Evolutionary conservation across 2,329 filamentous ascomycete genomes (phyloP).

Genomic region (Aspergillus sojae): DNA sequence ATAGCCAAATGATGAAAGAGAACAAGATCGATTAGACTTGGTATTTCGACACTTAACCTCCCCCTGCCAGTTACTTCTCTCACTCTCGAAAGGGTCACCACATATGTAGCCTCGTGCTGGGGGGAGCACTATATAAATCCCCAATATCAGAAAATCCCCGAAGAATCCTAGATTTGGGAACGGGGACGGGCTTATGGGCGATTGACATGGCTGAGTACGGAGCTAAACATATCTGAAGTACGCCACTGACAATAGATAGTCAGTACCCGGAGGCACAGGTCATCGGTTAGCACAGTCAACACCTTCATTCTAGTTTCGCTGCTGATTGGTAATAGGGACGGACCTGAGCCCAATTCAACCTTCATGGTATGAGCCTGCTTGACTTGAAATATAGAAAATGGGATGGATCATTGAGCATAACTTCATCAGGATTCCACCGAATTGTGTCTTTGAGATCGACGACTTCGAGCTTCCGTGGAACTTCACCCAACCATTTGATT

Average conservation of each 20-base stretch:
- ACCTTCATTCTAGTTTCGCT: neutral
- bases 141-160: slow-evolving; percentile 29
- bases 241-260: slow-evolving; percentile 10
- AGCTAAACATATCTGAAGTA: neutral
- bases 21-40: slow-evolving; percentile 39
- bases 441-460: slow-evolving; percentile 32
- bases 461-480: slow-evolving; percentile 32
- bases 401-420: neutral
- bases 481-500: slow-evolving; percentile 28
- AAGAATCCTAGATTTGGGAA: slow-evolving; percentile 43
- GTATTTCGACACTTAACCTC: slow-evolving; percentile 11
- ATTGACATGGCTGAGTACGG: slow-evolving; percentile 39
- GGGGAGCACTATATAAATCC: slow-evolving; percentile 32
- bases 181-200: slow-evolving; percentile 43
- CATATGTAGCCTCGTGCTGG: slow-evolving; percentile 33
- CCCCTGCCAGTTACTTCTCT: neutral
- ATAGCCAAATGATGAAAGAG: slow-evolving; percentile 39
- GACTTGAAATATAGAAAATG: neutral
- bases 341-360: slow-evolving; percentile 32
- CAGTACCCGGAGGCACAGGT: slow-evolving; percentile 28
- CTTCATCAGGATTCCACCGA: slow-evolving; percentile 29
- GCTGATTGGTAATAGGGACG: slow-evolving; percentile 20
- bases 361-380: slow-evolving; percentile 22
- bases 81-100: slow-evolving; percentile 27
- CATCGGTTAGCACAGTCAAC: slow-evolving; percentile 16